These are phyloP conservation scores for Alternaria alternata DNA, from an alignment of 2,329 filamentous ascomycete species.

Conservation along the genomic window DNA sequence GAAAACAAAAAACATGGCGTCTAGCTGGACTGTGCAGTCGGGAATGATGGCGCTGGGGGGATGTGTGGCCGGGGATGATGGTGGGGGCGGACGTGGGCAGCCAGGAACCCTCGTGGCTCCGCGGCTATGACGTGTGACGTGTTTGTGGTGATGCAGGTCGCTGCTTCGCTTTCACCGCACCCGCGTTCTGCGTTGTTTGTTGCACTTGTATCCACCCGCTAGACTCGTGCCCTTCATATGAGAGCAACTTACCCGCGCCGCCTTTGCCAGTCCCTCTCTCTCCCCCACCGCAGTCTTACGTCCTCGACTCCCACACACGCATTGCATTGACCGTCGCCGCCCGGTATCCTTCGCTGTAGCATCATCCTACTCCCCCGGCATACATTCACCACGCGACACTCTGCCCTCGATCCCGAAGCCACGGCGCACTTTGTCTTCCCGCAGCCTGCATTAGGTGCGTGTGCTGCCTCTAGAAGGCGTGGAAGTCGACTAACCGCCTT, in stretches of 20 bases:
- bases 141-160: conserved; percentile 8
- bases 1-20: background rate
- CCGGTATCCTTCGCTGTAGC: background rate
- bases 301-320: background rate
- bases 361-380: background rate
- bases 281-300: background rate
- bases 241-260: conserved; percentile 4
- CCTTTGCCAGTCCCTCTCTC: background rate
- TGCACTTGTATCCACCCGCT: conserved; percentile 11
- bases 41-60: background rate
- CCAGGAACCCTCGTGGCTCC: background rate
- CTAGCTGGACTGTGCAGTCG: background rate
- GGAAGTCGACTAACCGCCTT: conserved; percentile 21
- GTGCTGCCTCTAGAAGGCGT: conserved; percentile 11
- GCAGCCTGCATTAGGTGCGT: conserved; percentile 14
- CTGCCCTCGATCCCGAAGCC: background rate
- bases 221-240: conserved; percentile 6
- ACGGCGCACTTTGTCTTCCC: background rate
- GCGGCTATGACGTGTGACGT: conserved; percentile 21
- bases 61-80: background rate
- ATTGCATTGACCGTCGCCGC: background rate
- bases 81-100: conserved; percentile 8
- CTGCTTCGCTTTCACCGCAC: conserved; percentile 7
- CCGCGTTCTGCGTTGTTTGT: conserved; percentile 7
- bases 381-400: conserved; percentile 1